Conservation (phyloP, 2,329 filamentous ascomycete species). For the Zarea fungicola region DNA sequence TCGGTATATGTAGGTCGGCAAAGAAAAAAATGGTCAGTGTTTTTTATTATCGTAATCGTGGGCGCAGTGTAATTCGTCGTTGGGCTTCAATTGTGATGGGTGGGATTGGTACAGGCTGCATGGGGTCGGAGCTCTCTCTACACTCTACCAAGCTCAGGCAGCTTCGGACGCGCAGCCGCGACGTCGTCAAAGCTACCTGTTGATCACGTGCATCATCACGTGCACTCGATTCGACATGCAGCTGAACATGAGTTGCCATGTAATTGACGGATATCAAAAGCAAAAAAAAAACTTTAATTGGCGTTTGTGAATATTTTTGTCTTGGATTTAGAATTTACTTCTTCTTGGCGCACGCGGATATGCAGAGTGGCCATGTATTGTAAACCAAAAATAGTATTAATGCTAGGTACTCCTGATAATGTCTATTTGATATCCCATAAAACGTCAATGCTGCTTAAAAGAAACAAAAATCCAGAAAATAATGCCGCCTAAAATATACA, state of each 20-base stretch:
- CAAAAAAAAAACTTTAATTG: too few relatives aligned
- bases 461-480: not conserved
- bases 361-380: too few relatives aligned
- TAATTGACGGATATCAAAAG: too few relatives aligned
- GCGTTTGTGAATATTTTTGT: not conserved
- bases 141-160: conserved; percentile 15
- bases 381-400: not conserved
- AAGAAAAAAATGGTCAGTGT: too few relatives aligned
- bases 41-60: too few relatives aligned
- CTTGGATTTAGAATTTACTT: too few relatives aligned
- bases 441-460: not conserved
- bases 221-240: too few relatives aligned
- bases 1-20: not conserved
- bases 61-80: not conserved
- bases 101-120: not conserved
- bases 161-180: conserved; percentile 15
- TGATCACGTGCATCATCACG: conserved; percentile 10
- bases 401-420: not conserved
- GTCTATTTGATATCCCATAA: not conserved
- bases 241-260: too few relatives aligned
- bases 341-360: too few relatives aligned
- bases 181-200: conserved; percentile 12
- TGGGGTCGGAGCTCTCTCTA: conserved; percentile 11
- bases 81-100: conserved; percentile 7
- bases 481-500: conserved; percentile 3